phyloP scores from a whole-genome alignment of 306 rosid species.

The Amphicarpaea edgeworthii region DNA sequence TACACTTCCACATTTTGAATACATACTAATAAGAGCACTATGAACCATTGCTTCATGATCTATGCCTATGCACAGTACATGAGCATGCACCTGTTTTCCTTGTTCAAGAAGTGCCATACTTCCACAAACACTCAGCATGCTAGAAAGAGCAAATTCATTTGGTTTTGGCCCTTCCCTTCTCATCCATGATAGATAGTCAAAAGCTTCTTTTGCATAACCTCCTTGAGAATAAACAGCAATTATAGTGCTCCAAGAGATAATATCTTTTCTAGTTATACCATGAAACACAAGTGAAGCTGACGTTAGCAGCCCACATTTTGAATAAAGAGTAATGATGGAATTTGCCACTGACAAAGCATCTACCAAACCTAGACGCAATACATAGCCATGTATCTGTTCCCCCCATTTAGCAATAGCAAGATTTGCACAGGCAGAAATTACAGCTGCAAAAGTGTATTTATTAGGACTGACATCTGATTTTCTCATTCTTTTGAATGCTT shows the following conservation, averaged over 20 bases:
- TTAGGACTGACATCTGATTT: conserved; percentile 67
- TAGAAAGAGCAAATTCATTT: conserved; percentile 77
- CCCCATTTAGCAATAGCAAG: conserved; percentile 68
- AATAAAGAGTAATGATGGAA: conserved; percentile 72
- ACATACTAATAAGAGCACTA: conserved; percentile 78
- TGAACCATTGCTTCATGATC: conserved; percentile 64
- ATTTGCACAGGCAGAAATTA: conserved; percentile 75
- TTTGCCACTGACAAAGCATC: conserved; percentile 73
- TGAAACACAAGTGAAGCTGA: conserved; percentile 67
- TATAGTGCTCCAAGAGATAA: conserved; percentile 90
- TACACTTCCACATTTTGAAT: conserved; percentile 77
- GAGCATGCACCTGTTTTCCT: conserved; percentile 85
- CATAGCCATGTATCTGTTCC: conserved; percentile 68
- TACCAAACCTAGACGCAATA: conserved; percentile 59
- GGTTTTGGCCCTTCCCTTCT: conserved; percentile 77
- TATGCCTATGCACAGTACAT: conserved; percentile 62
- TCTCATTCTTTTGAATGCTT: conserved; percentile 69
- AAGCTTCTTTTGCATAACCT: conserved; percentile 74
- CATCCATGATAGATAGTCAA: conserved; percentile 74
- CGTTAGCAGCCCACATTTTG: conserved; percentile 65
- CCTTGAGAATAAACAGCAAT: conserved; percentile 79
- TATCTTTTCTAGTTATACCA: conserved; percentile 63
- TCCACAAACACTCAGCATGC: conserved; percentile 79
- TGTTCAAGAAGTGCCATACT: conserved; percentile 80
- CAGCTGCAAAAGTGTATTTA: conserved; percentile 74